Evolutionary conservation across 23 red algal species (phyloP).

Genomic region (Gracilariopsis chorda): DNA sequence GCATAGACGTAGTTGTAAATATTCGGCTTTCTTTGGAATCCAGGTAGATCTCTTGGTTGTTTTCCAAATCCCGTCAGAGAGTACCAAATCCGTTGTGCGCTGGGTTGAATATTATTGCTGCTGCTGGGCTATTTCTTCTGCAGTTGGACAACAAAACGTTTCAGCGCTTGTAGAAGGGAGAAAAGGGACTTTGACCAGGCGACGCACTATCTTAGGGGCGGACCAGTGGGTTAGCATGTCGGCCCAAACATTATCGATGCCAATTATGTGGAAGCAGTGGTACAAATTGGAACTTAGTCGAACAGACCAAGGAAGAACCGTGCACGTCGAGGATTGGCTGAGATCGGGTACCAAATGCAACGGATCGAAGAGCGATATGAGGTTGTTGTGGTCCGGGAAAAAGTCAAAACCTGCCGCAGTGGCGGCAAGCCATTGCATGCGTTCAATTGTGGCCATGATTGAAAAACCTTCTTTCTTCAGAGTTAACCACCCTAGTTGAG

Average conservation of each 20-base stretch:
- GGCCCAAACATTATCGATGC: background rate
- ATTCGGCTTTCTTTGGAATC: background rate
- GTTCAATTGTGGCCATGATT: background rate
- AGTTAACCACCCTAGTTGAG: background rate
- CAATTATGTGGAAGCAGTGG: background rate
- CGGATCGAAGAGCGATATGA: conserved; percentile 5
- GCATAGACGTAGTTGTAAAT: background rate
- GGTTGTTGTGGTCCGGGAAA: conserved; percentile 1
- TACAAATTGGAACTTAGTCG: background rate
- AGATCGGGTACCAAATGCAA: background rate
- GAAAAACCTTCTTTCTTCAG: background rate
- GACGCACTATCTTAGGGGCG: background rate
- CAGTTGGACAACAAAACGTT: background rate
- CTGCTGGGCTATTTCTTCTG: background rate
- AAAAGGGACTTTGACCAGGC: background rate
- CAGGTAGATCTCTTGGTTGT: background rate
- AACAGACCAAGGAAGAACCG: background rate
- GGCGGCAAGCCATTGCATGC: background rate
- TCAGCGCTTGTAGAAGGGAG: background rate
- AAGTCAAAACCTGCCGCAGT: background rate
- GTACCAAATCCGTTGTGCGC: background rate
- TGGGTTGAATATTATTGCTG: background rate
- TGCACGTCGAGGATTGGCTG: background rate
- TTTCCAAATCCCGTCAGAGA: background rate
- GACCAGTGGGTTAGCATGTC: conserved; percentile 4